These are phyloP conservation scores for Rhodotorula sp. DNA, from an alignment of 1,284 basidiomycete genomes.

Conservation along the genomic window DNA sequence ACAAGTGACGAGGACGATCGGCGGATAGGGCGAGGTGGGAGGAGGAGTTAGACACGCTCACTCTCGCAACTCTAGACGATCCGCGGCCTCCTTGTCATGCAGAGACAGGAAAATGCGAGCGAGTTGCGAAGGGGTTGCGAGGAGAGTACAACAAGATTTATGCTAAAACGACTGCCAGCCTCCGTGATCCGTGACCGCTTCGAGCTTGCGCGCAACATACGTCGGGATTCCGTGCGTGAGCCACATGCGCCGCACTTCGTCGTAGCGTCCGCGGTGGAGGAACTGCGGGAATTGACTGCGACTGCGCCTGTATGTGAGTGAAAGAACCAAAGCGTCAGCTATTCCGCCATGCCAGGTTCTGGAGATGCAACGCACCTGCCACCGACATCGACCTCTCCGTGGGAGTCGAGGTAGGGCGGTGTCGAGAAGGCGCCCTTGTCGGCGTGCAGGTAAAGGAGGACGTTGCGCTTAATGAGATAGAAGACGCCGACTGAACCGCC, in stretches of 20 bases:
- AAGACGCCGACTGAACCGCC: constrained; percentile 85
- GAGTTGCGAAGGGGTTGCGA: neutral
- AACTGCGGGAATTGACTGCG: constrained; percentile 77
- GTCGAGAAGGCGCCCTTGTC: constrained; percentile 83
- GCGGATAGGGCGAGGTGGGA: no score
- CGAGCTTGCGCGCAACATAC: constrained; percentile 82
- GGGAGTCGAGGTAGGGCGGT: constrained; percentile 90
- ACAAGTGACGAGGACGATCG: no score
- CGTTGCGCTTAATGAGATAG: constrained; percentile 89
- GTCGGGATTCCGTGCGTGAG: constrained; percentile 87
- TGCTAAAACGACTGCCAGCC: constrained; percentile 82
- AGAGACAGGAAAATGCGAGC: no score
- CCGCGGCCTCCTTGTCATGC: no score
- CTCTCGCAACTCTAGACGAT: no score
- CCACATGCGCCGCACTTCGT: constrained; percentile 89
- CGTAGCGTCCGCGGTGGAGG: constrained; percentile 82
- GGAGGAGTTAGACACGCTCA: no score
- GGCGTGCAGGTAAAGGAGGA: constrained; percentile 86
- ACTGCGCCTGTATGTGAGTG: constrained; percentile 54
- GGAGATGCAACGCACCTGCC: constrained; percentile 66
- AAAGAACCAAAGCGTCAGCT: neutral
- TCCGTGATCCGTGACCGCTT: constrained; percentile 78
- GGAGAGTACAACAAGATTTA: neutral
- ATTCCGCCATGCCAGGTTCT: neutral
- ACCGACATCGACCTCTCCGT: constrained; percentile 90